phyloP scores from a whole-genome alignment of 2,329 filamentous ascomycete genomes.

The Phyllosticta citriasiana region DNA sequence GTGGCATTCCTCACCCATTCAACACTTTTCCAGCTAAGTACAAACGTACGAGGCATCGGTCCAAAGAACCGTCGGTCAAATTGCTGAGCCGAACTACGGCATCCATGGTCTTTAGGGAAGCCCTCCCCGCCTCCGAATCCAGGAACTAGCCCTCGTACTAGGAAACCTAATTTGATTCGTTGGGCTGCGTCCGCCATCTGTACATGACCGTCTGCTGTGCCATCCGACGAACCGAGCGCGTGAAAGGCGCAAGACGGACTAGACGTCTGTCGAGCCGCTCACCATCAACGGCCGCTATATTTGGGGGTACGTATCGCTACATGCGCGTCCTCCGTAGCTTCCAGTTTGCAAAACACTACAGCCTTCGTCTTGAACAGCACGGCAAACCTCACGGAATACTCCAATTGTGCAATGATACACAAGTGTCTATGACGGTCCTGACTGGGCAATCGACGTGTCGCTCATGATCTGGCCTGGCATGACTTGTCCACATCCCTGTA shows the following conservation, averaged over 20 bases:
- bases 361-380: too few species aligned
- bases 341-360: too few species aligned
- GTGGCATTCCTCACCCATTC: neutral
- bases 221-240: neutral
- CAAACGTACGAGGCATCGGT: neutral
- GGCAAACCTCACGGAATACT: too few species aligned
- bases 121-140: neutral
- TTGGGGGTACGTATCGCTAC: too few species aligned
- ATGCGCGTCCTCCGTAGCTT: too few species aligned
- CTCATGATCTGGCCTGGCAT: neutral
- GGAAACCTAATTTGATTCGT: neutral
- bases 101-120: neutral
- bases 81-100: neutral
- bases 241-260: too few species aligned
- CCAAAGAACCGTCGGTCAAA: neutral
- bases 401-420: neutral
- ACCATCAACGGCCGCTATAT: too few species aligned
- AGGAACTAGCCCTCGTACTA: neutral
- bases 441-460: neutral
- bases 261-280: neutral
- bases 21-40: neutral
- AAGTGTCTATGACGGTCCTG: neutral
- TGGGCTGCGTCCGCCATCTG: neutral
- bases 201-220: neutral
- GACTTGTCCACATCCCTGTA: neutral